Evolutionary conservation across 805 yeast genomes (phyloP).

Genomic region (Barnettozyma salicaria): DNA sequence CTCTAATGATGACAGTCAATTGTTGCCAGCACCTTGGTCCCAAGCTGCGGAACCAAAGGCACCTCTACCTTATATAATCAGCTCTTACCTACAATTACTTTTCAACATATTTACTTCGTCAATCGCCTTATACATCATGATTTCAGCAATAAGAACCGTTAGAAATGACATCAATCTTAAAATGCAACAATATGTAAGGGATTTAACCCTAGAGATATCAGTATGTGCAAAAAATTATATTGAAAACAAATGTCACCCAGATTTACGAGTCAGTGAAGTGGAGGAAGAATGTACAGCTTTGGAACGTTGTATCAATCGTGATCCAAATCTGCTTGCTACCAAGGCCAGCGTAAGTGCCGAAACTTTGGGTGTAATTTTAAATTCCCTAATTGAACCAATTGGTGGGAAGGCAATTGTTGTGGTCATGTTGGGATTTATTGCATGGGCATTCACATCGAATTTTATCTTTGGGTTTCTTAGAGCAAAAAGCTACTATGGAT

Average conservation of each 20-base stretch:
- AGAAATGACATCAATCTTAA: constrained; percentile 47
- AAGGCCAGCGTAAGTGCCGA: constrained; percentile 56
- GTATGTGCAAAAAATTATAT: constrained; percentile 46
- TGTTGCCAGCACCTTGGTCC: constrained; percentile 59
- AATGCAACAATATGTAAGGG: constrained; percentile 41
- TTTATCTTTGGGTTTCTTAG: constrained; percentile 62
- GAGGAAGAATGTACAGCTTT: constrained; percentile 52
- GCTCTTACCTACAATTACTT: constrained; percentile 55
- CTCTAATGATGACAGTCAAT: constrained; percentile 11
- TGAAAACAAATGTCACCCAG: constrained; percentile 53
- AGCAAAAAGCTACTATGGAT: constrained; percentile 40
- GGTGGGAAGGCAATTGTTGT: constrained; percentile 52
- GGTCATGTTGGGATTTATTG: constrained; percentile 32
- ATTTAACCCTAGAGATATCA: constrained; percentile 44
- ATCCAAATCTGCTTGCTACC: constrained; percentile 37
- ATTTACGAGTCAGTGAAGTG: constrained; percentile 51
- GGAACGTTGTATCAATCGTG: constrained; percentile 61
- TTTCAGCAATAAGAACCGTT: constrained; percentile 41
- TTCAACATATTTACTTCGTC: constrained; percentile 43
- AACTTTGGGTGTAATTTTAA: constrained; percentile 53
- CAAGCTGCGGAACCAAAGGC: constrained; percentile 43
- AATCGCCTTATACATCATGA: constrained; percentile 39
- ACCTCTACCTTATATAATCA: constrained; percentile 47
- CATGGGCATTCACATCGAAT: constrained; percentile 54
- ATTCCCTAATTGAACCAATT: constrained; percentile 62